Conservation (phyloP, 2,329 filamentous ascomycete species). For the Tolypocladium ophioglossoides region DNA sequence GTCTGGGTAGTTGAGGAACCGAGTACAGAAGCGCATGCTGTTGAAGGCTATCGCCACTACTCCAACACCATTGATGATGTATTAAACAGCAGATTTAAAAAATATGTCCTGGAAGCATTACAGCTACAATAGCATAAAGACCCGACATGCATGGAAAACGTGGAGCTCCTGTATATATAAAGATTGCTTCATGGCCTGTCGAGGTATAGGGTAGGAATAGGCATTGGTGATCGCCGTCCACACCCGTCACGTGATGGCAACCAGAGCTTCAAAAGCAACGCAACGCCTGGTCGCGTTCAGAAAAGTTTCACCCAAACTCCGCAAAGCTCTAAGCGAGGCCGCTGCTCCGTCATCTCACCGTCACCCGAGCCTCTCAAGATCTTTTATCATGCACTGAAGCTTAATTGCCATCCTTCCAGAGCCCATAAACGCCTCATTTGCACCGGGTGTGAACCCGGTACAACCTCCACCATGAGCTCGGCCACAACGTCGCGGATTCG, state of each 20-base stretch:
- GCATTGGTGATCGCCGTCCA: no score
- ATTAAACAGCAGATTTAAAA: not conserved
- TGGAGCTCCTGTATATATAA: no score
- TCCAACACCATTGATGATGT: not conserved
- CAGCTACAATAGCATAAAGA: not conserved
- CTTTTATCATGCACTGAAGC: not conserved
- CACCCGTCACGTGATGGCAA: not conserved
- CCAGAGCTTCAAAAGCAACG: not conserved
- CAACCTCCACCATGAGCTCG: constrained; percentile 19
- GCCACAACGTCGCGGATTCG: constrained; percentile 28
- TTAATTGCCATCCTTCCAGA: not conserved
- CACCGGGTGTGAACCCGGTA: constrained; percentile 4
- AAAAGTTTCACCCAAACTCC: not conserved
- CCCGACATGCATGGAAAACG: not conserved
- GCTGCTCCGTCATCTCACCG: not conserved
- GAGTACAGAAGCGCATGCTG: not conserved
- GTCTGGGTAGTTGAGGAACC: no score
- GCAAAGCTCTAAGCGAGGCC: not conserved
- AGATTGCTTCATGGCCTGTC: not conserved
- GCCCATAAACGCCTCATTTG: not conserved
- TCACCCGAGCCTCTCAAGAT: not conserved
- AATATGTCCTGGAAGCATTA: not conserved
- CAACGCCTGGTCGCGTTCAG: not conserved
- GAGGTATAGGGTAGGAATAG: not conserved
- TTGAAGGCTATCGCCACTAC: not conserved